phyloP scores from a whole-genome alignment of 768 basidiomycete species.

The Macrocybe gigantea region DNA sequence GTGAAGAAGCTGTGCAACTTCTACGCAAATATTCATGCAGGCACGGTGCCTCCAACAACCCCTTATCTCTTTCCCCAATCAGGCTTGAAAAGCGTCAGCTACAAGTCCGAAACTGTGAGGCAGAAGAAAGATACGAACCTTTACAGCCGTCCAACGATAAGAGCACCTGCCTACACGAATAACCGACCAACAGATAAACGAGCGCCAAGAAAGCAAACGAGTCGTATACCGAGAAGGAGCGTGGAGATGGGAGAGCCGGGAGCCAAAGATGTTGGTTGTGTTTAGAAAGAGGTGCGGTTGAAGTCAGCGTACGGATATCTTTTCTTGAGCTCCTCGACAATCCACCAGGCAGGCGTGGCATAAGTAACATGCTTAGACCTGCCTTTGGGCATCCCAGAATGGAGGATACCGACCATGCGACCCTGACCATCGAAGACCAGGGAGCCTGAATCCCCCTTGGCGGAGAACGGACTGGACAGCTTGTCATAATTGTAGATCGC shows the following conservation, averaged over 20 bases:
- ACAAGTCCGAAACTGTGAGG: no score
- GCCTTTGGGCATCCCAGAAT: conserved; percentile 35
- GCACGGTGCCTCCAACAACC: no score
- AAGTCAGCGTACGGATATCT: conserved; percentile 48
- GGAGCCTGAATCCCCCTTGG: conserved; percentile 33
- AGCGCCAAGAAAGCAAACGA: neutral
- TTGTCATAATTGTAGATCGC: conserved; percentile 28
- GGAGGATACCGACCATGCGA: conserved; percentile 25
- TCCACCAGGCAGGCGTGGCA: conserved; percentile 34
- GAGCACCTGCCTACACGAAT: no score
- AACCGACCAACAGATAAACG: no score
- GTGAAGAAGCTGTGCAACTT: no score
- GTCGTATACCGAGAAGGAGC: conserved; percentile 2
- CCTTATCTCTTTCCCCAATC: no score
- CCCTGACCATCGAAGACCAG: conserved; percentile 28
- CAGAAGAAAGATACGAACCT: no score
- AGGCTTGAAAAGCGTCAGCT: no score
- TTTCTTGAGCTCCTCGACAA: conserved; percentile 41
- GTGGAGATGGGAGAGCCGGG: conserved; percentile 1
- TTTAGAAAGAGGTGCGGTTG: conserved; percentile 39
- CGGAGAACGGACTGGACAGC: conserved; percentile 24
- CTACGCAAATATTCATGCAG: no score
- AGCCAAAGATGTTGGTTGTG: conserved; percentile 1
- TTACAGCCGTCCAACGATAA: no score
- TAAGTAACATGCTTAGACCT: conserved; percentile 36